Conservation (phyloP, 495 filamentous ascomycete genomes). For the Aspergillus affinis region DNA sequence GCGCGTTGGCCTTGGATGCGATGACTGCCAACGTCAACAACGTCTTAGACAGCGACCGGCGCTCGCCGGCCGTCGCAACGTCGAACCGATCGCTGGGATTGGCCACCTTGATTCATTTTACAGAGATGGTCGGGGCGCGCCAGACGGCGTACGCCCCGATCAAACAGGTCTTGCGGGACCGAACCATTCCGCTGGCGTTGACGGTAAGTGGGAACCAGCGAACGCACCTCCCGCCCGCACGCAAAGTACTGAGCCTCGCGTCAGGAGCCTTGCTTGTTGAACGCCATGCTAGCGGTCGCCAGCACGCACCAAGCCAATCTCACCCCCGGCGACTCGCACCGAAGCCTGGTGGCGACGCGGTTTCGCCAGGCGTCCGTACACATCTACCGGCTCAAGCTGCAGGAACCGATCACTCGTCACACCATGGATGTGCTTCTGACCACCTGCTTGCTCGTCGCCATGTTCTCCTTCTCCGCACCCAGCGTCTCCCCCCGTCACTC, state of each 20-base stretch:
- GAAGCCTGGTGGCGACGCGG: not conserved
- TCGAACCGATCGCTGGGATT: not conserved
- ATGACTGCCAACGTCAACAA: not conserved
- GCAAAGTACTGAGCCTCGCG: not conserved
- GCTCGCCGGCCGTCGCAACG: not conserved
- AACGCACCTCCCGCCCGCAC: not conserved
- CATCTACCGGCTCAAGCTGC: not conserved
- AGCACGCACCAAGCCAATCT: not conserved
- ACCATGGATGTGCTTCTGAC: constrained; percentile 3
- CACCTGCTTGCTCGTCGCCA: constrained; percentile 1
- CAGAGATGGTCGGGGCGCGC: not conserved
- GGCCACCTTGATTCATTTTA: not conserved
- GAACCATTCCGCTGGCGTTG: constrained; percentile 1
- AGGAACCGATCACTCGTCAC: not conserved
- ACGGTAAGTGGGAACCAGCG: not conserved
- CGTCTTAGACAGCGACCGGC: not conserved
- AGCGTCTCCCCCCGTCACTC: not conserved
- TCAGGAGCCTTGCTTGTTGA: not conserved
- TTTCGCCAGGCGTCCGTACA: not conserved
- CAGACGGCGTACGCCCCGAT: not conserved
- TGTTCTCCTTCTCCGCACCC: constrained; percentile 1
- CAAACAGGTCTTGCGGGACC: not conserved
- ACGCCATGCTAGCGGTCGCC: constrained; percentile 2
- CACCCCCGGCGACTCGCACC: not conserved
- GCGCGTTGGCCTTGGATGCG: not conserved